These are phyloP conservation scores for Mycena metata DNA, from an alignment of 768 basidiomycete species.

Conservation along the genomic window DNA sequence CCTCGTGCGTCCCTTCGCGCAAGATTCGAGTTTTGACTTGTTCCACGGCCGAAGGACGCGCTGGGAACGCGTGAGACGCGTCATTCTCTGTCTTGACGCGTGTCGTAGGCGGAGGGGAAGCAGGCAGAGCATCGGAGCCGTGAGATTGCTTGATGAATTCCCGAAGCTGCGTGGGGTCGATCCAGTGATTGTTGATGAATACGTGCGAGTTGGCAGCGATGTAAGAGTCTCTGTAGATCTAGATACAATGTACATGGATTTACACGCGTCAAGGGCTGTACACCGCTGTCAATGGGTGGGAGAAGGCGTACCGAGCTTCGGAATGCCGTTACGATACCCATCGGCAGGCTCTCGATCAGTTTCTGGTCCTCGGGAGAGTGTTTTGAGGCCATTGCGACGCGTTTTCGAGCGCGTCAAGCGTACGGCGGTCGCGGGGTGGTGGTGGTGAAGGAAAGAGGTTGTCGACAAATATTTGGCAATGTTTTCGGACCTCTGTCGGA, in stretches of 20 bases:
- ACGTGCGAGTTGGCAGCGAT: constrained; percentile 2
- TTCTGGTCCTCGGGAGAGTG: constrained; percentile 9
- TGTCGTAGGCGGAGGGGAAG: neutral
- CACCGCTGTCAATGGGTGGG: neutral
- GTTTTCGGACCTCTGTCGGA: no score
- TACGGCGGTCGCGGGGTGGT: neutral
- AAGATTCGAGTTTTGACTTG: constrained; percentile 1
- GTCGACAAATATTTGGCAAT: constrained; percentile 10
- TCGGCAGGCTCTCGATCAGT: constrained; percentile 10
- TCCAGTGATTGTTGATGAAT: neutral
- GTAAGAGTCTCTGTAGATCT: neutral
- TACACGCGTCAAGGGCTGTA: neutral
- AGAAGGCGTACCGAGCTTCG: no score
- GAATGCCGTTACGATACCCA: constrained; percentile 1
- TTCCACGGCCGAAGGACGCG: neutral
- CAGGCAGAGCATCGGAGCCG: no score
- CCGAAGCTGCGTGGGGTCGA: constrained; percentile 4
- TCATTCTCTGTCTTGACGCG: constrained; percentile 6
- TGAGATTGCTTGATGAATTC: neutral
- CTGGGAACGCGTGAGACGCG: constrained; percentile 5
- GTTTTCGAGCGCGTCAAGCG: neutral
- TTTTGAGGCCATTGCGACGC: constrained; percentile 3
- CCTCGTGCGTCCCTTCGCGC: neutral
- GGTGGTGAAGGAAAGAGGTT: neutral
- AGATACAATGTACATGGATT: no score